Evolutionary conservation across 257 asterid species (phyloP).

Genomic region (Solanum tacnaense): DNA sequence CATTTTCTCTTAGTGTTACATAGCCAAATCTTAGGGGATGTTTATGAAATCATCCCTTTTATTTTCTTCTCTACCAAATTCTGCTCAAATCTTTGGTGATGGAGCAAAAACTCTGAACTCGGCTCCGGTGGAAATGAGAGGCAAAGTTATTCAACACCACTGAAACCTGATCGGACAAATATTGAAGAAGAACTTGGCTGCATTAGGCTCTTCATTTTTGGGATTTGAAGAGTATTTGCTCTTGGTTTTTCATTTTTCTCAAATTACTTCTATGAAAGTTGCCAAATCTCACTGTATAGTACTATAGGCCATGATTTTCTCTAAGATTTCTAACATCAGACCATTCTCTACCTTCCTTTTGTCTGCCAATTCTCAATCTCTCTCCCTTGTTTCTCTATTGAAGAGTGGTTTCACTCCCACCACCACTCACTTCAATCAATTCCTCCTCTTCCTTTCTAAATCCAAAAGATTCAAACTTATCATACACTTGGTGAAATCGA

Average conservation of each 20-base stretch:
- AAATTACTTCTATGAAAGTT: not conserved
- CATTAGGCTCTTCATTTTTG: not conserved
- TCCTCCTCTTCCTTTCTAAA: constrained; percentile 38
- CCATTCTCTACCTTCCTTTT: not conserved
- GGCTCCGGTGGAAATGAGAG: not conserved
- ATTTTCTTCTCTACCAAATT: too few relatives aligned
- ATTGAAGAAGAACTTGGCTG: not conserved
- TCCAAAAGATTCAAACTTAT: constrained; percentile 35
- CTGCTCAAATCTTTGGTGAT: too few relatives aligned
- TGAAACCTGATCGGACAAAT: not conserved
- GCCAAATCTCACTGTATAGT: not conserved
- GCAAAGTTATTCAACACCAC: not conserved
- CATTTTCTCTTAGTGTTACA: too few relatives aligned
- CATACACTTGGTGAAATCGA: constrained; percentile 29
- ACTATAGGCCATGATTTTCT: not conserved
- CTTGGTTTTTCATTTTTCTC: not conserved
- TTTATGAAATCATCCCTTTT: too few relatives aligned
- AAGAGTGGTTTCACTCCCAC: constrained; percentile 58
- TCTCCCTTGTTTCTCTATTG: constrained; percentile 32
- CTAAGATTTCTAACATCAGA: not conserved
- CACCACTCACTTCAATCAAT: constrained; percentile 38
- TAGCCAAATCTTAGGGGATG: too few relatives aligned
- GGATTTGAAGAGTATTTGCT: not conserved
- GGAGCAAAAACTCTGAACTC: not conserved
- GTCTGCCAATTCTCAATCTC: constrained; percentile 6